Percentiles rank a stretch among this genome's conserved stretches.
These are phyloP conservation scores for Withania somnifera DNA, from an alignment of 305 asterid genomes.

Conservation along the genomic window DNA sequence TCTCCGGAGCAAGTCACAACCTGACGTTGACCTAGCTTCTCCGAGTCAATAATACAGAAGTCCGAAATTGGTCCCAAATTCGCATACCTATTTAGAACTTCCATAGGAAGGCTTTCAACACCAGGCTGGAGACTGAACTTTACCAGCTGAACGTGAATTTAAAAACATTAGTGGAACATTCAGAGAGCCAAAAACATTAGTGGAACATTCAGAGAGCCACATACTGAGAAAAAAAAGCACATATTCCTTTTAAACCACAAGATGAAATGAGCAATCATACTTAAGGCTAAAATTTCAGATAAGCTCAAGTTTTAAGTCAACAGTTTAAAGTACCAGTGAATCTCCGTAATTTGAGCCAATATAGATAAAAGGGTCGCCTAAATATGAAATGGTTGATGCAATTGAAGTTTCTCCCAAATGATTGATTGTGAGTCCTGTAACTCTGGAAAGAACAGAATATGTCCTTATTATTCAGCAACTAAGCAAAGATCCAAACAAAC, in stretches of 20 bases:
- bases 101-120: slow-evolving; percentile 38
- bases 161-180: not conserved
- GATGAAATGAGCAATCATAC: not conserved
- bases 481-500: not conserved
- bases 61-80: slow-evolving; percentile 95
- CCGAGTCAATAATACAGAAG: slow-evolving; percentile 88
- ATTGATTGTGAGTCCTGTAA: slow-evolving; percentile 64
- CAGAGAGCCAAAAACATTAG: not conserved
- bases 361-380: slow-evolving; percentile 79
- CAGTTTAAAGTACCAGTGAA: slow-evolving; percentile 53
- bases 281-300: not conserved
- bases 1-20: slow-evolving; percentile 98
- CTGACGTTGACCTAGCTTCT: slow-evolving; percentile 98
- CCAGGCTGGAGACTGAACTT: slow-evolving; percentile 81
- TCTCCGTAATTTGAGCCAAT: slow-evolving; percentile 95
- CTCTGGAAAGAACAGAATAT: slow-evolving; percentile 30
- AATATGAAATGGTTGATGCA: slow-evolving; percentile 89
- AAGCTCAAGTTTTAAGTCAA: not conserved
- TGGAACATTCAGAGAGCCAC: not conserved
- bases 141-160: slow-evolving; percentile 44
- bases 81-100: slow-evolving; percentile 79
- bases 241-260: not conserved
- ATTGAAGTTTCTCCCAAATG: slow-evolving; percentile 82
- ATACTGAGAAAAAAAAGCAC: not conserved
- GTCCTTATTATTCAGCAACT: not conserved